Percentiles rank a stretch among this genome's conserved stretches.
phyloP scores from a whole-genome alignment of 495 filamentous ascomycete species.

The Podospora pseudopauciseta region DNA sequence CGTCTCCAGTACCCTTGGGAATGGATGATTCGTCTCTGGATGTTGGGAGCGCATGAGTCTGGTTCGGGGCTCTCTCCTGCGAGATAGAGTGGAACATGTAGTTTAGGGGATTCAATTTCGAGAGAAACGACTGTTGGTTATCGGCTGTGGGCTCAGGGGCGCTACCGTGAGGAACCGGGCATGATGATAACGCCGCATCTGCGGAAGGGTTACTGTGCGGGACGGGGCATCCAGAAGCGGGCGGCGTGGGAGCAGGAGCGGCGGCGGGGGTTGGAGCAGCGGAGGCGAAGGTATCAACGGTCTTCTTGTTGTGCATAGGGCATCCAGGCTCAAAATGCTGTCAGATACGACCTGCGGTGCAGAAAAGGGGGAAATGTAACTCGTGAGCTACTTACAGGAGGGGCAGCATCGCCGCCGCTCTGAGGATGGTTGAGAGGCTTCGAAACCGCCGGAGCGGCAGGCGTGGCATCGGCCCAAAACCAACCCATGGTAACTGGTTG shows the following conservation, averaged over 20 bases:
- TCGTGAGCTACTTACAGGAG: conserved; percentile 59
- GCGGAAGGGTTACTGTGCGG: conserved; percentile 46
- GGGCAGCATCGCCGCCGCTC: conserved; percentile 44
- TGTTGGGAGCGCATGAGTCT: conserved; percentile 68
- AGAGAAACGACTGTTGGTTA: conserved; percentile 49
- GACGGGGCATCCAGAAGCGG: conserved; percentile 42
- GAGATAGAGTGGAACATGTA: conserved; percentile 90
- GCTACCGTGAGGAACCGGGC: conserved; percentile 48
- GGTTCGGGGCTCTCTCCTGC: conserved; percentile 67
- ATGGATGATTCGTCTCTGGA: conserved; percentile 81
- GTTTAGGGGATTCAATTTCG: conserved; percentile 87
- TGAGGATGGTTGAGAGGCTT: conserved; percentile 24
- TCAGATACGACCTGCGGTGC: background rate
- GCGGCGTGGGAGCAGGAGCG: conserved; percentile 29
- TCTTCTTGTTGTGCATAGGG: conserved; percentile 74
- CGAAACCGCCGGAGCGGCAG: conserved; percentile 38
- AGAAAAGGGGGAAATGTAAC: background rate
- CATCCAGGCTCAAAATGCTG: conserved; percentile 63
- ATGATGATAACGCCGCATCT: conserved; percentile 45
- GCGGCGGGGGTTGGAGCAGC: background rate
- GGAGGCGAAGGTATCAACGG: conserved; percentile 43
- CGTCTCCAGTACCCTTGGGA: conserved; percentile 68
- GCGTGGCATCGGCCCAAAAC: conserved; percentile 86
- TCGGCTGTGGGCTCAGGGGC: conserved; percentile 26
- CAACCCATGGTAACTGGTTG: conserved; percentile 68